Evolutionary conservation across 164 flowering plant species (phyloP).

Genomic region (Nymphaea thermarum): DNA sequence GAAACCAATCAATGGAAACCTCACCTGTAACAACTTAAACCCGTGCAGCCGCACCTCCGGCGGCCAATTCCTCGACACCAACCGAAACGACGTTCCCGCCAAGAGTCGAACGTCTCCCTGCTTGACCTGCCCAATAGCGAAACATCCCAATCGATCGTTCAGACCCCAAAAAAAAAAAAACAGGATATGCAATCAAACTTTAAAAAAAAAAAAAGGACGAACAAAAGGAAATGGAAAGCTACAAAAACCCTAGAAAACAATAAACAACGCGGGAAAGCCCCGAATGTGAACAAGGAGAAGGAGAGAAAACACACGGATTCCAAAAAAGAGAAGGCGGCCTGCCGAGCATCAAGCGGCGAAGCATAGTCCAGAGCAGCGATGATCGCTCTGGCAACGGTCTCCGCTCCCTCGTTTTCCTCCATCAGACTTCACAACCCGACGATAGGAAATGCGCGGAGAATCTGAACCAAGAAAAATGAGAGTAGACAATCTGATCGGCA

Average conservation of each 20-base stretch:
- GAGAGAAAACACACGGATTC: slow-evolving; percentile 43
- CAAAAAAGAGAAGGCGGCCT: slow-evolving; percentile 58
- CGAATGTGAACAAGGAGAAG: background rate
- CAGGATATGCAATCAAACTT: background rate
- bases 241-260: background rate
- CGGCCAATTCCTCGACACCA: slow-evolving; percentile 79
- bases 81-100: slow-evolving; percentile 57
- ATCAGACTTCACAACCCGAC: slow-evolving; percentile 1
- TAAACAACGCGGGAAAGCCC: slow-evolving; percentile 1
- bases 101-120: slow-evolving; percentile 69
- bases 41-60: slow-evolving; percentile 90
- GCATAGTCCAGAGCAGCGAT: slow-evolving; percentile 67
- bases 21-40: slow-evolving; percentile 88
- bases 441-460: no score
- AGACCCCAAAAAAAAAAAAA: background rate
- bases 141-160: background rate
- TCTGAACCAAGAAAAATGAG: no score
- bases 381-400: slow-evolving; percentile 67
- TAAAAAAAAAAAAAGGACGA: background rate
- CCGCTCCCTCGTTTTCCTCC: slow-evolving; percentile 29
- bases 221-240: background rate
- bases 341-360: slow-evolving; percentile 60
- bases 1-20: background rate
- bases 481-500: no score
- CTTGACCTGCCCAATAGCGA: slow-evolving; percentile 45